These are phyloP conservation scores for Colletotrichum sp. DNA, from an alignment of 2,329 filamentous ascomycete species.

Conservation along the genomic window DNA sequence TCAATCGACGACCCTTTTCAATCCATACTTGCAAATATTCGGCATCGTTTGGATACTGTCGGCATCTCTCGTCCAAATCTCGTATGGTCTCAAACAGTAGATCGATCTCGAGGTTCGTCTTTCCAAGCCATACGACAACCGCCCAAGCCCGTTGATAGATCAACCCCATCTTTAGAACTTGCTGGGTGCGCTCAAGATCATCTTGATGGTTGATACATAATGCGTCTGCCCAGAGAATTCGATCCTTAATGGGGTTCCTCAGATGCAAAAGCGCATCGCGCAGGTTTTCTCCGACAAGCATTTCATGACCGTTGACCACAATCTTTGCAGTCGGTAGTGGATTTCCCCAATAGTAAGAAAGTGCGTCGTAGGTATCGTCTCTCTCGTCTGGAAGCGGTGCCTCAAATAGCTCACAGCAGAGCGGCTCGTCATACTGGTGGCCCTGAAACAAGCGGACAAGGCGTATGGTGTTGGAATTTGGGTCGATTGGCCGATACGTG, in stretches of 20 bases:
- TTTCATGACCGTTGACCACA: too few species aligned
- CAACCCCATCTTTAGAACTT: slow-evolving; percentile 4
- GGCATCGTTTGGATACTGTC: too few species aligned
- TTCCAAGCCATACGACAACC: slow-evolving; percentile 12
- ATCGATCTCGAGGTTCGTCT: too few species aligned
- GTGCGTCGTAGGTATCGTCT: slow-evolving; percentile 21
- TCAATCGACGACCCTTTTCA: background rate
- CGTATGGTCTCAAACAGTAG: too few species aligned
- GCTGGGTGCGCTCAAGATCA: background rate
- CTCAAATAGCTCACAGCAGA: slow-evolving; percentile 23
- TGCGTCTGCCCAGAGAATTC: slow-evolving; percentile 24
- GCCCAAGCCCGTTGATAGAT: background rate
- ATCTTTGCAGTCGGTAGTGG: too few species aligned
- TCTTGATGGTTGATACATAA: slow-evolving; percentile 19
- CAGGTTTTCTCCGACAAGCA: too few species aligned
- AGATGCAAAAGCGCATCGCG: background rate
- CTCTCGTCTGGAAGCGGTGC: background rate
- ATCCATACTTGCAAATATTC: background rate
- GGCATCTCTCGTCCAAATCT: too few species aligned
- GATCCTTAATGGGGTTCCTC: background rate
- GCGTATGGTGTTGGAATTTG: background rate
- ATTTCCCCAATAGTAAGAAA: slow-evolving; percentile 27
- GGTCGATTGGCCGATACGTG: background rate
- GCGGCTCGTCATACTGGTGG: background rate
- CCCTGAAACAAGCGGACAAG: background rate